Conservation (phyloP, 2,329 filamentous ascomycete species). For the Cephalotrichum gorgonifer region DNA sequence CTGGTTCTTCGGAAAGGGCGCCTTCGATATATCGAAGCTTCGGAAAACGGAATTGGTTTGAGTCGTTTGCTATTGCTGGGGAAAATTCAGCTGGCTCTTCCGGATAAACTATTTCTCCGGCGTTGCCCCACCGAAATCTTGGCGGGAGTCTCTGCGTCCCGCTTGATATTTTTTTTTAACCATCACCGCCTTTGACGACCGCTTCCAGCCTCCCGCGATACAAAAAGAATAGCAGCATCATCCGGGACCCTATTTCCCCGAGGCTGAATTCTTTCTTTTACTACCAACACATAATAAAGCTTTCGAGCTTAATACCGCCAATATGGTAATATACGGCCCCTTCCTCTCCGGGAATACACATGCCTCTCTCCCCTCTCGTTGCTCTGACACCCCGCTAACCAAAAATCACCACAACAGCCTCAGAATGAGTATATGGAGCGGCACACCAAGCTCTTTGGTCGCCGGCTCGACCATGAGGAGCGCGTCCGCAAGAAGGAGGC, state of each 20-base stretch:
- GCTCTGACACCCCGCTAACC: neutral
- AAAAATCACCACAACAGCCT: constrained; percentile 47
- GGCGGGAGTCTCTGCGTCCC: neutral
- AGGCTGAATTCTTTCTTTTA: neutral
- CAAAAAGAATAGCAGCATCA: neutral
- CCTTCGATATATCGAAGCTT: too few species aligned
- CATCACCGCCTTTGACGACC: neutral
- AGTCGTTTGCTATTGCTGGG: neutral
- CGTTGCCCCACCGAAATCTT: neutral
- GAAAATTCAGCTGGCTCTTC: neutral
- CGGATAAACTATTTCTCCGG: neutral
- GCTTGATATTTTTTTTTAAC: neutral
- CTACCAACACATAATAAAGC: too few species aligned
- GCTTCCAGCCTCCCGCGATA: neutral
- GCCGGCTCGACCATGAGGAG: constrained; percentile 70
- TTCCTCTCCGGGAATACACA: neutral
- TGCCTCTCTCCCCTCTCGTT: neutral
- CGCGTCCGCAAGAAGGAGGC: constrained; percentile 76
- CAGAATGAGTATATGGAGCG: constrained; percentile 71
- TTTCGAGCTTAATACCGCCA: neutral
- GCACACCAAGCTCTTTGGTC: constrained; percentile 48
- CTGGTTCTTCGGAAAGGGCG: too few species aligned
- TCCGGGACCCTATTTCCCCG: neutral
- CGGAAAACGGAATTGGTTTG: neutral
- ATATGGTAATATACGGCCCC: neutral